phyloP scores from a whole-genome alignment of 1,284 basidiomycete genomes.

The Puccinia polysora region DNA sequence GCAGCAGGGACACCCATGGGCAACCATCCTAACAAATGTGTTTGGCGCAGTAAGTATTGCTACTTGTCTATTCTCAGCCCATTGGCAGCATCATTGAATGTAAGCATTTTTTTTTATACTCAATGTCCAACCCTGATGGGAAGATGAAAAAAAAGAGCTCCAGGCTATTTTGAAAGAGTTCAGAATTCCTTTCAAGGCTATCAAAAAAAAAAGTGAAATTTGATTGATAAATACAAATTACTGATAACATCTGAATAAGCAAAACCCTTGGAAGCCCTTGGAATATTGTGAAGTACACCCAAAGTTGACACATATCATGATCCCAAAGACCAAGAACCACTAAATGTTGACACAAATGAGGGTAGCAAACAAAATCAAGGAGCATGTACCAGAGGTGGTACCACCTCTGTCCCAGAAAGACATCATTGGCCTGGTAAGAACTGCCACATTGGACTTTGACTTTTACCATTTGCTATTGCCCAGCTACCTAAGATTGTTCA shows the following conservation, averaged over 20 bases:
- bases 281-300: not conserved
- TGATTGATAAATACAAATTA: not conserved
- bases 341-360: not conserved
- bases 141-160: not conserved
- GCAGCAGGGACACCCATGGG: too few species aligned
- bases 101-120: too few species aligned
- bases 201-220: not conserved
- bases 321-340: not conserved
- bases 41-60: too few species aligned
- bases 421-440: not conserved
- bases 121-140: not conserved
- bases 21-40: too few species aligned
- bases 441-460: not conserved
- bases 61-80: too few species aligned
- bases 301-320: not conserved
- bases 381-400: not conserved
- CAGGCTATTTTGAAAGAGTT: not conserved
- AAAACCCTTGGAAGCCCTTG: not conserved
- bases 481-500: not conserved
- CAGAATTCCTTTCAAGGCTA: not conserved
- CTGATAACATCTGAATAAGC: not conserved
- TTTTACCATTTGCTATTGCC: not conserved
- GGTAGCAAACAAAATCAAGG: not conserved
- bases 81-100: too few species aligned
- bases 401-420: not conserved